A percentile compares a stretch with the other conserved stretches of the same genome.
Conservation (phyloP, 805 yeast species). For the Teunomyces stri region DNA sequence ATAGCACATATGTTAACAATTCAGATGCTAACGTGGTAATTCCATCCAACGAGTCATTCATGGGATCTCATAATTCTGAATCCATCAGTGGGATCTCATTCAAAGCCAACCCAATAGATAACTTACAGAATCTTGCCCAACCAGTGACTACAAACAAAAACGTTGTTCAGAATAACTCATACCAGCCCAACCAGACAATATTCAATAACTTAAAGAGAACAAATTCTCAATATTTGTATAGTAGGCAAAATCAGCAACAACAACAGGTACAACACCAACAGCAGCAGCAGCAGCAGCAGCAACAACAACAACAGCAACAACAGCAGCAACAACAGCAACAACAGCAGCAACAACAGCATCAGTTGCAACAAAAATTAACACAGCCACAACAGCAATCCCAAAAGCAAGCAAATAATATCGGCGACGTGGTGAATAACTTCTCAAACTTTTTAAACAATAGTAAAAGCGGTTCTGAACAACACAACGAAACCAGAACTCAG, state of each 20-base stretch:
- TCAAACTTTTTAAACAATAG: constrained; percentile 24
- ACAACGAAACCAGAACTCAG: constrained; percentile 68
- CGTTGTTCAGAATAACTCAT: constrained; percentile 34
- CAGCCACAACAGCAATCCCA: neutral
- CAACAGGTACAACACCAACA: constrained; percentile 1
- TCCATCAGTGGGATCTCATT: constrained; percentile 33
- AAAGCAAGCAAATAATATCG: constrained; percentile 11
- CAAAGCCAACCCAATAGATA: constrained; percentile 26
- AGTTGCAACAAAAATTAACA: neutral
- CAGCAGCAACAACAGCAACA: constrained; percentile 3
- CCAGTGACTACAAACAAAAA: constrained; percentile 32
- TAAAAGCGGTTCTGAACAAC: constrained; percentile 8
- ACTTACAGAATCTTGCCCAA: constrained; percentile 18
- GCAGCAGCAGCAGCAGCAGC: constrained; percentile 16
- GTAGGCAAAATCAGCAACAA: constrained; percentile 14
- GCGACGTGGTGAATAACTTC: constrained; percentile 28
- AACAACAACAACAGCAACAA: neutral
- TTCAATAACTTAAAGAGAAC: constrained; percentile 42
- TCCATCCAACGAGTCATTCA: constrained; percentile 8
- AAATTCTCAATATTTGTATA: constrained; percentile 31
- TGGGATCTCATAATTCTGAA: constrained; percentile 13
- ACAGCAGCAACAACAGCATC: constrained; percentile 4
- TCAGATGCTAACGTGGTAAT: constrained; percentile 2
- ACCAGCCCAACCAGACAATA: constrained; percentile 43
- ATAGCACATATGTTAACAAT: neutral